Evolutionary conservation across 768 basidiomycete genomes (phyloP), one percentile per base, ranked within the genome.

Genomic region (Mycena latifolia): DNA sequence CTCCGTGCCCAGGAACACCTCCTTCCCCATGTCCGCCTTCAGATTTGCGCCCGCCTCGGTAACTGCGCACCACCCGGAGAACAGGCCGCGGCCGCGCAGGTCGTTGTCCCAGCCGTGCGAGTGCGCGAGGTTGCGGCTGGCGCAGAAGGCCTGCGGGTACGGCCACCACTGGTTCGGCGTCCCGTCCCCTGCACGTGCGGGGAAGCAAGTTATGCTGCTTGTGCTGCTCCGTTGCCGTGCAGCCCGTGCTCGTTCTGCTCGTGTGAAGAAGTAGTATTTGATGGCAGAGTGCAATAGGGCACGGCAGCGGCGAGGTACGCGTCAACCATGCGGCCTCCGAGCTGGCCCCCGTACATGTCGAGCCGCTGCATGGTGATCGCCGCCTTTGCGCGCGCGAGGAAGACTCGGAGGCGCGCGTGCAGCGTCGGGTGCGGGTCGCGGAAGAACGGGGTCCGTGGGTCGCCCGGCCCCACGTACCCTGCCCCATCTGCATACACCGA

Each of bases 141-240:
- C 29, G 50, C 69, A 70, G 57, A 66, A 66, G 4, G 69, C 22
- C 25, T 70, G 69, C 18, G 69, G 27, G 65, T 70, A 70, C n/a
- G 69, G 69, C 69, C 69, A 70, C 69, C 69, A 70, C 3, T 15
- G 12, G 52, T 70, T 70, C 14, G 56, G 65, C 8, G 69, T 55
- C 29, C 20, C 41, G 20, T 12, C 18, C 2, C 5, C n/a, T 12
- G 50, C 46, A 31, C 61, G 51, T 5, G 43, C 69, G 33, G 69
- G 69, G 69, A 70, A 70, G 45, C 69, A 70, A 0, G 65, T 66
- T 51, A 66, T 53, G 12, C 45, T 35, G 45, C n/a, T n/a, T n/a
- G n/a, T n/a, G n/a, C n/a, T n/a, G n/a, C n/a, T n/a, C n/a, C n/a
- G n/a, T n/a, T n/a, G n/a, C n/a, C n/a, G n/a, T n/a, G n/a, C n/a